Conservation (phyloP, 108 stramenopile genomes). For the Fragilariopsis cylindrus region DNA sequence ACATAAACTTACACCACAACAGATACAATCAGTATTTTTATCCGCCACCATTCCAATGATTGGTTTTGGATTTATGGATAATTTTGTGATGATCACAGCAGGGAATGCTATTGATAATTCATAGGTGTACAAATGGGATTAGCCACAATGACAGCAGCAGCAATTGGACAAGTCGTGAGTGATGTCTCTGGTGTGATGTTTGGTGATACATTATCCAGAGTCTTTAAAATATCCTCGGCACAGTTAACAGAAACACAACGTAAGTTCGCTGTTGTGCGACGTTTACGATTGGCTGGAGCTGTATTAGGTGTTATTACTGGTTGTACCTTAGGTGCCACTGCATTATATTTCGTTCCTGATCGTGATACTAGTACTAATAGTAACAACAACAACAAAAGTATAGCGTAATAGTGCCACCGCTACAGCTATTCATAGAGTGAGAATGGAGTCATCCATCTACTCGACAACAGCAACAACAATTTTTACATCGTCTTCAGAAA, state of each 20-base stretch:
- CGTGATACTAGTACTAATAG: neutral
- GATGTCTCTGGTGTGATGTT: slow-evolving; percentile 53
- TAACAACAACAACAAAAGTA: neutral
- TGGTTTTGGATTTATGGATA: slow-evolving; percentile 90
- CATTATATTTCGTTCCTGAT: neutral
- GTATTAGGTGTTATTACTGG: slow-evolving; percentile 61
- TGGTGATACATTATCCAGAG: slow-evolving; percentile 40
- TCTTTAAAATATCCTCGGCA: slow-evolving; percentile 18
- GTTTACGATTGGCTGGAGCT: slow-evolving; percentile 36
- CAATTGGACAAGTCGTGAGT: slow-evolving; percentile 59
- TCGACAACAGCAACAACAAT: slow-evolving; percentile 1
- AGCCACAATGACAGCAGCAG: slow-evolving; percentile 84
- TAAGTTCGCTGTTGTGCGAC: slow-evolving; percentile 20
- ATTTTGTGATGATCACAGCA: slow-evolving; percentile 85
- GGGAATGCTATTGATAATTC: slow-evolving; percentile 79
- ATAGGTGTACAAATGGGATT: slow-evolving; percentile 78
- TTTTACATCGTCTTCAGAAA: slow-evolving; percentile 46
- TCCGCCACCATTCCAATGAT: slow-evolving; percentile 53
- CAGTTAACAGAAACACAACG: slow-evolving; percentile 35
- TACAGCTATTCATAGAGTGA: neutral
- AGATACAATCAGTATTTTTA: slow-evolving; percentile 30
- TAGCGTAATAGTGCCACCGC: too few species aligned
- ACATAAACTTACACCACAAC: neutral
- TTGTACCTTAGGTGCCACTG: slow-evolving; percentile 63
- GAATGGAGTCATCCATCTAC: neutral